These are phyloP conservation scores for Nigrograna mackinnonii DNA, from an alignment of 2,329 filamentous ascomycete genomes.

Conservation along the genomic window DNA sequence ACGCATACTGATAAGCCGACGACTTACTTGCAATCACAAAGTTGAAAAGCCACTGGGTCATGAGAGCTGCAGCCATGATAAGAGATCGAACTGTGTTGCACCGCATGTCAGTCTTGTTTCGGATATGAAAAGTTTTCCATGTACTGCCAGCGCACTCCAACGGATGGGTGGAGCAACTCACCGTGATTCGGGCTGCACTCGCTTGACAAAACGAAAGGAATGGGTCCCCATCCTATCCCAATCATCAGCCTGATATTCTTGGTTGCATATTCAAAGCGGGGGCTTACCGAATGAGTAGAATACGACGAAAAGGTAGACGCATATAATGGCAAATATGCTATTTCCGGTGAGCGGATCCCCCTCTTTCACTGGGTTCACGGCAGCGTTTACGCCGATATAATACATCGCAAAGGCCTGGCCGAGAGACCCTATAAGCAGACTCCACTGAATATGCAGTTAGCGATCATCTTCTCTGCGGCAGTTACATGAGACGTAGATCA, in stretches of 20 bases:
- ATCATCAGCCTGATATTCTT: constrained; percentile 6
- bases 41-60: constrained; percentile 45
- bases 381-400: constrained; percentile 39
- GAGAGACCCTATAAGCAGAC: constrained; percentile 44
- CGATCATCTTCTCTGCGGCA: too few species aligned
- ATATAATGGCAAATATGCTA: constrained; percentile 53
- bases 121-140: too few species aligned
- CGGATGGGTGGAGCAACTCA: constrained; percentile 11
- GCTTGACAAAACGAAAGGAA: constrained; percentile 48
- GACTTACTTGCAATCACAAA: constrained; percentile 3
- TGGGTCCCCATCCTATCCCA: constrained; percentile 46
- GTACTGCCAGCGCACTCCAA: too few species aligned
- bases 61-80: constrained; percentile 48
- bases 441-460: constrained; percentile 37
- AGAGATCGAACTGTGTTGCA: constrained; percentile 38
- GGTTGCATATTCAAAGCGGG: background rate
- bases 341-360: constrained; percentile 37
- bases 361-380: constrained; percentile 33
- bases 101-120: background rate
- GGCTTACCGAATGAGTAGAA: constrained; percentile 48
- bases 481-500: too few species aligned
- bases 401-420: constrained; percentile 51
- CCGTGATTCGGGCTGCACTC: constrained; percentile 45
- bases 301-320: constrained; percentile 54
- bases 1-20: background rate